A percentile compares a stretch with the other conserved stretches of the same genome.
These are phyloP conservation scores for Mallotus japonicus DNA, from an alignment of 441 rosid genomes.

Conservation along the genomic window DNA sequence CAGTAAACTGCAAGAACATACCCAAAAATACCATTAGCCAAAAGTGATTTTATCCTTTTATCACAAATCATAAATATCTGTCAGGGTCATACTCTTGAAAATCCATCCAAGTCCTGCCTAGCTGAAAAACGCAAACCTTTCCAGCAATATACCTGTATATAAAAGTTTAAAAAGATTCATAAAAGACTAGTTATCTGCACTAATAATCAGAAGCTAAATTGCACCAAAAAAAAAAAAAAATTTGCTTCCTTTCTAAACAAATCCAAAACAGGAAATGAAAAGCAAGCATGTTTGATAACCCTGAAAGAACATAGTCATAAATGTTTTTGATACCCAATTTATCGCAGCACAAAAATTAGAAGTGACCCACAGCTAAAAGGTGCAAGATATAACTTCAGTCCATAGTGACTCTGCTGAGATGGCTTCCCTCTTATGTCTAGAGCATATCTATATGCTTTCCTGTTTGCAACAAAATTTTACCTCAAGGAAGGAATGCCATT, in stretches of 20 bases:
- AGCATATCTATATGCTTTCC: too few species aligned
- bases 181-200: neutral
- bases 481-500: too few species aligned
- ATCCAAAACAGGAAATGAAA: neutral
- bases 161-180: neutral
- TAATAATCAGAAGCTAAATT: neutral
- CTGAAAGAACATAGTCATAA: too few species aligned
- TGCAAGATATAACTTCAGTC: too few species aligned
- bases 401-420: too few species aligned
- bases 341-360: too few species aligned
- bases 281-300: neutral
- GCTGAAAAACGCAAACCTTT: constrained; percentile 94
- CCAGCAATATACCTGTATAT: constrained; percentile 92
- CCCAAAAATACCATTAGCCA: constrained; percentile 9
- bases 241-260: neutral
- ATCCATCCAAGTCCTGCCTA: constrained; percentile 95
- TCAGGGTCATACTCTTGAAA: constrained; percentile 64
- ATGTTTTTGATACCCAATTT: too few species aligned
- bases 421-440: too few species aligned
- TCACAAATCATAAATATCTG: neutral
- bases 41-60: constrained; percentile 5
- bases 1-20: constrained; percentile 68
- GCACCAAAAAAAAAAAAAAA: neutral
- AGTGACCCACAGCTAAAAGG: too few species aligned
- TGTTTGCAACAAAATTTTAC: too few species aligned